Evolutionary conservation across 2,329 filamentous ascomycete genomes (phyloP).

Genomic region (Alternaria infectoria): DNA sequence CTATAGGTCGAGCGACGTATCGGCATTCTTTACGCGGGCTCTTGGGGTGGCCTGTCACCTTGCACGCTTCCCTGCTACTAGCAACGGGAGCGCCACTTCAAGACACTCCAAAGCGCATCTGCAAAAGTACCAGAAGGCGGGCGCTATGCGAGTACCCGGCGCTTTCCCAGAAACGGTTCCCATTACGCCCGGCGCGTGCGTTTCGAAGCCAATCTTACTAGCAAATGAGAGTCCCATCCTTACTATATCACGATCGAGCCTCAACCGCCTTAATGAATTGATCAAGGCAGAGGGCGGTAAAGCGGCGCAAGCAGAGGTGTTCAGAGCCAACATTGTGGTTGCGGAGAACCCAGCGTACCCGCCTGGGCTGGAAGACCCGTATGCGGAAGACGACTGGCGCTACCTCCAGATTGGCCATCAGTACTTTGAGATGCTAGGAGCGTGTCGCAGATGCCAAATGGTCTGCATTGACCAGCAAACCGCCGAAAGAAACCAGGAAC

Average conservation of each 20-base stretch:
- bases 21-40: slow-evolving; percentile 76
- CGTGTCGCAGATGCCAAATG: slow-evolving; percentile 93
- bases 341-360: slow-evolving; percentile 53
- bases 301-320: slow-evolving; percentile 73
- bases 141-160: slow-evolving; percentile 55
- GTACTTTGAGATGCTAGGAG: slow-evolving; percentile 74
- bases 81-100: slow-evolving; percentile 57
- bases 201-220: slow-evolving; percentile 70
- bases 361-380: slow-evolving; percentile 63
- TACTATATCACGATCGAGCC: slow-evolving; percentile 78
- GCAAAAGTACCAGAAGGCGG: slow-evolving; percentile 54
- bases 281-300: slow-evolving; percentile 70
- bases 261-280: slow-evolving; percentile 76
- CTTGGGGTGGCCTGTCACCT: slow-evolving; percentile 82
- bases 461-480: slow-evolving; percentile 90
- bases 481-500: slow-evolving; percentile 78
- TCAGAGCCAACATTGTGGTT: slow-evolving; percentile 87
- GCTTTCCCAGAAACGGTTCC: slow-evolving; percentile 58
- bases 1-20: slow-evolving; percentile 71
- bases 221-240: slow-evolving; percentile 96
- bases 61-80: slow-evolving; percentile 76
- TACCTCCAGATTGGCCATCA: slow-evolving; percentile 69
- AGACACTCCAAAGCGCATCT: slow-evolving; percentile 76
- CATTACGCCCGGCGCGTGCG: slow-evolving; percentile 58
- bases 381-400: slow-evolving; percentile 81